Conservation (phyloP, 495 filamentous ascomycete species). For the Xeromyces bisporus region DNA sequence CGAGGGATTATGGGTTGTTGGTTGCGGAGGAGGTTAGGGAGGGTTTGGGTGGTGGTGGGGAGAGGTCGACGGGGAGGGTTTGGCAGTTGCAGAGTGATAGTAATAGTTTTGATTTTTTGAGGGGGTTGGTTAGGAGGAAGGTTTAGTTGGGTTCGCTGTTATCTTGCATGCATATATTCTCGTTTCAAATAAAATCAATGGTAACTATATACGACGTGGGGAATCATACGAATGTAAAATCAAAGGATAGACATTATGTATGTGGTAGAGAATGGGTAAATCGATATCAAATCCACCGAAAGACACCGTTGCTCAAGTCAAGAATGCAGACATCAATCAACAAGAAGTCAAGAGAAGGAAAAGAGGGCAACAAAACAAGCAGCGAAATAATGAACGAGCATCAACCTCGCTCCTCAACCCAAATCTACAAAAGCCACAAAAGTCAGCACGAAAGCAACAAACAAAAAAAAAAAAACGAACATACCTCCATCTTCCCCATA, state of each 20-base stretch:
- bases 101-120: constrained; percentile 98
- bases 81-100: constrained; percentile 87
- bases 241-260: no score
- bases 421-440: constrained; percentile 30
- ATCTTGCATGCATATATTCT: no score
- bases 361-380: neutral
- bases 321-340: no score
- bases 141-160: no score
- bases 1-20: constrained; percentile 71
- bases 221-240: no score
- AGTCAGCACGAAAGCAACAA: constrained; percentile 2
- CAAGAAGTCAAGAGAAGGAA: neutral
- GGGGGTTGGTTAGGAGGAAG: constrained; percentile 72
- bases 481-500: constrained; percentile 91
- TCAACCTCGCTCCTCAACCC: constrained; percentile 40
- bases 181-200: no score
- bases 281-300: no score
- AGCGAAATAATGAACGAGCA: no score
- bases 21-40: constrained; percentile 69
- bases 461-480: neutral
- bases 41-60: constrained; percentile 52
- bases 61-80: constrained; percentile 54
- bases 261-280: no score
- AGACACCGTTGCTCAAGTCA: no score
- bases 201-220: no score